These are phyloP conservation scores for Candolleomyces aberdarensis DNA, from an alignment of 768 basidiomycete species.

Conservation along the genomic window DNA sequence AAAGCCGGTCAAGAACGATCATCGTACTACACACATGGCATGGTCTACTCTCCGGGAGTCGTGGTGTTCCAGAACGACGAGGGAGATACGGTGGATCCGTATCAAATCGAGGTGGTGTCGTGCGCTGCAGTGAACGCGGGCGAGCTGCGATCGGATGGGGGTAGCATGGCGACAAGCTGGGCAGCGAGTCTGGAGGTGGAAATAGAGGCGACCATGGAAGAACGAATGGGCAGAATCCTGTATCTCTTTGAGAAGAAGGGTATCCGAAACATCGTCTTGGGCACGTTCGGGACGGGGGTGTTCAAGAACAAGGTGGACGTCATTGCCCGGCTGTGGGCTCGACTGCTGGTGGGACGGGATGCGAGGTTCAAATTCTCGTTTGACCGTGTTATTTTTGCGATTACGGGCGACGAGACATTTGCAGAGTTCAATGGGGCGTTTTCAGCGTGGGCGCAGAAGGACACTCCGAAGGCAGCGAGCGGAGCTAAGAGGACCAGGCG, in stretches of 20 bases:
- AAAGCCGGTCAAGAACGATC: conserved; percentile 24
- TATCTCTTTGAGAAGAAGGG: conserved; percentile 57
- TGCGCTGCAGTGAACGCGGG: conserved; percentile 75
- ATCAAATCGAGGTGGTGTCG: conserved; percentile 63
- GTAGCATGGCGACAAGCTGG: conserved; percentile 8
- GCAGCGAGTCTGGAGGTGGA: conserved; percentile 26
- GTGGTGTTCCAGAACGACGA: conserved; percentile 61
- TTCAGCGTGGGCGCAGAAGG: conserved; percentile 1
- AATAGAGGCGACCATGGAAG: conserved; percentile 56
- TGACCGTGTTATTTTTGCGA: conserved; percentile 60
- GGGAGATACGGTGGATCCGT: conserved; percentile 53
- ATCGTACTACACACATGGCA: conserved; percentile 74
- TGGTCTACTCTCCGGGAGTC: conserved; percentile 70
- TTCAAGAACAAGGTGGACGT: conserved; percentile 56
- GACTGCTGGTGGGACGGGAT: conserved; percentile 44
- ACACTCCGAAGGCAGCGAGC: neutral
- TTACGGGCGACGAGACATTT: conserved; percentile 29
- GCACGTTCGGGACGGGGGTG: conserved; percentile 72
- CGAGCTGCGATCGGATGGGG: conserved; percentile 27
- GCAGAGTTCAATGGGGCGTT: conserved; percentile 20
- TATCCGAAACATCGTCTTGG: conserved; percentile 55
- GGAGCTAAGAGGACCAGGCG: no score
- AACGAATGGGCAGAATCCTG: conserved; percentile 66
- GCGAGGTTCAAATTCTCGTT: conserved; percentile 56
- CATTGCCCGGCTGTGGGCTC: conserved; percentile 63